Percentiles rank a stretch among this genome's conserved stretches.
Conservation (phyloP, 352 stramenopile species). For the Globisporangium yorkense region DNA sequence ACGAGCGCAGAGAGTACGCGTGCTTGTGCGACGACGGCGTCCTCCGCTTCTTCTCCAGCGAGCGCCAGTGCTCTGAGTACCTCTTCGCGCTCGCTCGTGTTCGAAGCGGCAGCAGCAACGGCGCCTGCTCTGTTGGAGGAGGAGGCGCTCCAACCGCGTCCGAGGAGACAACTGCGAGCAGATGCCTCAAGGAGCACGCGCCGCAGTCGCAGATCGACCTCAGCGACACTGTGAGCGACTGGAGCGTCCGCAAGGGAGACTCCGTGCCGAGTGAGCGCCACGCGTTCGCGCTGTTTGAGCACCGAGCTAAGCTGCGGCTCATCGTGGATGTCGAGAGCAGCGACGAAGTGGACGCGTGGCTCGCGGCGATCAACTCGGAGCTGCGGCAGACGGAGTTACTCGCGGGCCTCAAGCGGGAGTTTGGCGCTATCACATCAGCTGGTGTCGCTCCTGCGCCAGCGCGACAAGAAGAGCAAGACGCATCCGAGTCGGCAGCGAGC, state of each 20-base stretch:
- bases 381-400: conserved; percentile 25
- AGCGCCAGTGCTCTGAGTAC: conserved; percentile 43
- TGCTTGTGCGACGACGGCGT: conserved; percentile 56
- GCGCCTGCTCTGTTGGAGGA: conserved; percentile 10
- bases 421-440: not conserved
- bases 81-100: conserved; percentile 42
- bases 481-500: too few species aligned
- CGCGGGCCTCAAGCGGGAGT: not conserved
- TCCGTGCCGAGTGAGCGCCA: conserved; percentile 22
- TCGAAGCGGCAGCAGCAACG: conserved; percentile 17
- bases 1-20: conserved; percentile 47
- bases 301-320: conserved; percentile 26
- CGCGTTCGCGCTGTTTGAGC: conserved; percentile 69
- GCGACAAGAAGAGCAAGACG: too few species aligned
- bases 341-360: conserved; percentile 35
- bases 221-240: conserved; percentile 20
- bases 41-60: conserved; percentile 46
- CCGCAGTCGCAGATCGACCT: conserved; percentile 43
- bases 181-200: conserved; percentile 24
- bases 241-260: conserved; percentile 45
- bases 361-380: conserved; percentile 34
- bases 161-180: too few species aligned
- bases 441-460: too few species aligned
- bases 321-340: conserved; percentile 46
- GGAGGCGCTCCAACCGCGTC: not conserved